Evolutionary conservation across 2,329 filamentous ascomycete species (phyloP).

Genomic region (Pseudodiploospora longispora): DNA sequence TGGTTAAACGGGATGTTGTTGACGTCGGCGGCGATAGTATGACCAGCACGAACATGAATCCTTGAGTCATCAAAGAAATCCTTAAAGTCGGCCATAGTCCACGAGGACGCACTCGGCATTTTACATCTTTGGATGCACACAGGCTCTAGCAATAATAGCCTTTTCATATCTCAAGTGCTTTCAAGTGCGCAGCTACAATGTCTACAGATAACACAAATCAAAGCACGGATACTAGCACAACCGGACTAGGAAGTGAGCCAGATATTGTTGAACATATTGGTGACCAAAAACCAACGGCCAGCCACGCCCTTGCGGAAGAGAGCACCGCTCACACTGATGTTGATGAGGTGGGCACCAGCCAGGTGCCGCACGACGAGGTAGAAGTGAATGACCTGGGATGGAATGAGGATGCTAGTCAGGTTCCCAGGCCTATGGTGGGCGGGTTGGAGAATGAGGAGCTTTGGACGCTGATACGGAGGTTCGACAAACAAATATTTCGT

Average conservation of each 20-base stretch:
- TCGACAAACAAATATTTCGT: slow-evolving; percentile 62
- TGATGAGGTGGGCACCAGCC: slow-evolving; percentile 35
- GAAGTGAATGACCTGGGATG: slow-evolving; percentile 63
- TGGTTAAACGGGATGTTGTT: too few species aligned
- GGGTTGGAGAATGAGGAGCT: slow-evolving; percentile 65
- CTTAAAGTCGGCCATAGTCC: too few species aligned
- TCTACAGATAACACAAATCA: not conserved
- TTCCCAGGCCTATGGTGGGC: slow-evolving; percentile 54
- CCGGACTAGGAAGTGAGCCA: slow-evolving; percentile 17
- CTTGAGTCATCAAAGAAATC: too few species aligned
- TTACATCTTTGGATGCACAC: too few species aligned
- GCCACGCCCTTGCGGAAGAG: slow-evolving; percentile 28
- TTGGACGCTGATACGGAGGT: slow-evolving; percentile 63
- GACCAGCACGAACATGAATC: too few species aligned
- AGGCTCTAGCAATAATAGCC: too few species aligned
- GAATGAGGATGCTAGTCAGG: slow-evolving; percentile 50
- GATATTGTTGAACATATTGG: slow-evolving; percentile 19
- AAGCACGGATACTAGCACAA: slow-evolving; percentile 8
- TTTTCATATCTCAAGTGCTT: too few species aligned
- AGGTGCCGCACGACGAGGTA: slow-evolving; percentile 38
- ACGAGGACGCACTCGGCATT: too few species aligned
- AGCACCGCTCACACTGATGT: slow-evolving; percentile 14
- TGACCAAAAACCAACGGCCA: slow-evolving; percentile 24
- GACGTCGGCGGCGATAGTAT: too few species aligned
- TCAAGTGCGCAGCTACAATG: too few species aligned